Base-by-base conservation (phyloP, 768 basidiomycete genomes). In the Leccinum longicurvipes region DNA sequence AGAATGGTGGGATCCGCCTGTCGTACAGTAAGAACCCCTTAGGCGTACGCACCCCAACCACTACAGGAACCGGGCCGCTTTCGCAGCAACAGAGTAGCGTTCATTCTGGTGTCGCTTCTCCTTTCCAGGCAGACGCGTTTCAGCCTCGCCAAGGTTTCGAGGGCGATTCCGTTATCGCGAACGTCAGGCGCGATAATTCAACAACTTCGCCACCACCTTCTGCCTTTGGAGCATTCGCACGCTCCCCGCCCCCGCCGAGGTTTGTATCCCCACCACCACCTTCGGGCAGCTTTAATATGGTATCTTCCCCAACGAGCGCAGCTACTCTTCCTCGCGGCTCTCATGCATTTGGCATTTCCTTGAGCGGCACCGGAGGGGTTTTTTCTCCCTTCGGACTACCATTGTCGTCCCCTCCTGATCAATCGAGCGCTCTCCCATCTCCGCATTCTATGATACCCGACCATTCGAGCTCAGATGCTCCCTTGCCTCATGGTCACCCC, bases 1-100 rank as follows among this genome's bases (percentile, higher is more conserved):
- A 97, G 74, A 91, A 92, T 57, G 89, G 87, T 39, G 91, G 93
- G n/a, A 98, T 99, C 58, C 86, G 97, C 39, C 75, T 99, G 53
- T 97, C 94, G 7, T 99, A 96, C 73, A 96, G 93, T 74, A 98
- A 97, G 82, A 97, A 98, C 70, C 94, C 95, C 7, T 80, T 98
- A n/a, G 95, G 95, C 46, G 89, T 92, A 50, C 86, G 90, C 47
- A 90, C 89, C 8, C 86, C 89, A 11, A 89, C 86, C 14, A 85
- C 82, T 63, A 78, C 79, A 28, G 57, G 64, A 24, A 52, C 60
- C 15, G 63, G 62, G 15, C 46, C 70, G 36, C 59, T 63, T 24
- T 63, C 58, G 41, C 70, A 73, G 51, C 69, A 66, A n/a, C 68
- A 70, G 31, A 50, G 47, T 39, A 57, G 23, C 27, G 23, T 47